A percentile compares a stretch with the other conserved stretches of the same genome.
Evolutionary conservation across 257 asterid genomes (phyloP).

Genomic region (Avicennia marina): DNA sequence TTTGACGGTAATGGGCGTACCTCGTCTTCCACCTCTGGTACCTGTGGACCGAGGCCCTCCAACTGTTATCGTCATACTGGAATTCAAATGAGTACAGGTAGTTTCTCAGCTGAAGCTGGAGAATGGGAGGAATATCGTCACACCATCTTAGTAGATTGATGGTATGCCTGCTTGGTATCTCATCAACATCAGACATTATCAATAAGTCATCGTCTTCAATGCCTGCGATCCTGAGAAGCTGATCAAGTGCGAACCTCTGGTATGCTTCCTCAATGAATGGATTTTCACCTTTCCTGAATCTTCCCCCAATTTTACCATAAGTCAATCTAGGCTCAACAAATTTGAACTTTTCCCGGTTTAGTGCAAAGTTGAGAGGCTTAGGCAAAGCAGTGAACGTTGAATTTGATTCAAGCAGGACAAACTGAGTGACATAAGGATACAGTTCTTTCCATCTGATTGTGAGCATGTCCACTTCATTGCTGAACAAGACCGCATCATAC

Average conservation of each 20-base stretch:
- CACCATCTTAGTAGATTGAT: constrained; percentile 64
- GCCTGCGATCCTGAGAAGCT: constrained; percentile 48
- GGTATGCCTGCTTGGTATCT: constrained; percentile 64
- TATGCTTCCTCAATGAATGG: constrained; percentile 67
- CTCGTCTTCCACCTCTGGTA: constrained; percentile 42
- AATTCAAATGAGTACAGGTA: constrained; percentile 65
- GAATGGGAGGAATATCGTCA: constrained; percentile 48
- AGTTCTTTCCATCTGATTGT: constrained; percentile 63
- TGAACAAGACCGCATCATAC: constrained; percentile 61
- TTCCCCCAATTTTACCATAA: constrained; percentile 53
- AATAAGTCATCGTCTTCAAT: constrained; percentile 63
- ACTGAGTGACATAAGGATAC: constrained; percentile 50
- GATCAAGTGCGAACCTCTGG: constrained; percentile 58
- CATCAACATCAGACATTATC: constrained; percentile 75
- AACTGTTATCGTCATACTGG: constrained; percentile 35
- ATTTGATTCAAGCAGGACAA: constrained; percentile 65
- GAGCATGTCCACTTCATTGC: constrained; percentile 71
- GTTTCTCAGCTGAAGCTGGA: constrained; percentile 61
- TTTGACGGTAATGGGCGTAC: constrained; percentile 58
- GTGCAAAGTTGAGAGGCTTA: constrained; percentile 46
- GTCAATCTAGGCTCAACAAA: constrained; percentile 55
- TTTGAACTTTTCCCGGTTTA: constrained; percentile 36
- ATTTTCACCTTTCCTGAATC: constrained; percentile 53
- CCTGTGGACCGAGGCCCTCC: constrained; percentile 72
- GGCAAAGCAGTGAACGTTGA: constrained; percentile 63